Conservation (phyloP, 108 stramenopile genomes). For the Seminavis robusta region DNA sequence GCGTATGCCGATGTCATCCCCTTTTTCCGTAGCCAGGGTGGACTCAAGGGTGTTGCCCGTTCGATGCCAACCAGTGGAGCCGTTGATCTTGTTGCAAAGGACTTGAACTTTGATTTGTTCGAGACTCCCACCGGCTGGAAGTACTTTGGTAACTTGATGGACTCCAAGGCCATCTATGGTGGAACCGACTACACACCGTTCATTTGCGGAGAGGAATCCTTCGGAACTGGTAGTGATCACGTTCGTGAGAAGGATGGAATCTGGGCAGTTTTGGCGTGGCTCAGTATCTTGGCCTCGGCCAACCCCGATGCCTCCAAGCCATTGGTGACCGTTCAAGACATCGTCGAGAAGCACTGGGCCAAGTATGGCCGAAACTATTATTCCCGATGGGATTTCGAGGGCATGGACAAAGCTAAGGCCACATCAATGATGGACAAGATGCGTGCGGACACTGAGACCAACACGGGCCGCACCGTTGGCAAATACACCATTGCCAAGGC, state of each 20-base stretch:
- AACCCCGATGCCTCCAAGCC: conserved; percentile 79
- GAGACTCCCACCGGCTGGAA: conserved; percentile 99
- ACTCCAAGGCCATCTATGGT: conserved; percentile 89
- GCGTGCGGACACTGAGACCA: conserved; percentile 57
- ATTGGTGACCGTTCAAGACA: conserved; percentile 93
- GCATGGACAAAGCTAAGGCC: conserved; percentile 81
- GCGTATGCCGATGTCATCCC: conserved; percentile 95
- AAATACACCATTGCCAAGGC: conserved; percentile 85
- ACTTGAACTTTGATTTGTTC: conserved; percentile 90
- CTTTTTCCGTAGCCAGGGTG: conserved; percentile 95
- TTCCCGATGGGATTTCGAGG: conserved; percentile 99
- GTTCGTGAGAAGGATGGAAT: conserved; percentile 99
- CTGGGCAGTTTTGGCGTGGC: conserved; percentile 99
- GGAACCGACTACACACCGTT: conserved; percentile 97
- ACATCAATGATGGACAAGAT: conserved; percentile 95
- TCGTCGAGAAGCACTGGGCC: conserved; percentile 93
- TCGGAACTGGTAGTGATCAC: conserved; percentile 99
- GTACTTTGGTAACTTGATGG: conserved; percentile 99
- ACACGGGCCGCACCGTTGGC: conserved; percentile 72
- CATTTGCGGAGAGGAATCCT: conserved; percentile 99
- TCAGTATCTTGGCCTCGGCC: conserved; percentile 88
- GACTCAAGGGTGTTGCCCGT: conserved; percentile 95
- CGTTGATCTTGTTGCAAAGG: conserved; percentile 96
- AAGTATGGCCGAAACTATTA: conserved; percentile 99
- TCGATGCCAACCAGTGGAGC: conserved; percentile 99